Conservation (phyloP, 2,329 filamentous ascomycete species). For the Biscogniauxia sp. region DNA sequence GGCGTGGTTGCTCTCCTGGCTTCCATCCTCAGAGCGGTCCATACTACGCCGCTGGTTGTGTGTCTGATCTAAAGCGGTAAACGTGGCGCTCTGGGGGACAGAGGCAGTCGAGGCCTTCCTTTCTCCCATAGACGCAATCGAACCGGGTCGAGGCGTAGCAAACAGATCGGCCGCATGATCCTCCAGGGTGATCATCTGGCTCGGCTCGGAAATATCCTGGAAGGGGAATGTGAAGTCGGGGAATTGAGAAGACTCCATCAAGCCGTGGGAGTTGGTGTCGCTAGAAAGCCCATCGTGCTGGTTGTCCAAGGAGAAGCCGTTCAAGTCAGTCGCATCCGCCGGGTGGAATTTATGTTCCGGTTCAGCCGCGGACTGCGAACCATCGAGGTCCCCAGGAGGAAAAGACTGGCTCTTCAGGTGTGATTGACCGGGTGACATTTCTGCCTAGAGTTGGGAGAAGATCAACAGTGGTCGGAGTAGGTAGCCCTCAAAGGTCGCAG, state of each 20-base stretch:
- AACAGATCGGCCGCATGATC: constrained; percentile 35
- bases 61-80: constrained; percentile 24
- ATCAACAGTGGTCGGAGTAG: constrained; percentile 27
- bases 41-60: constrained; percentile 24
- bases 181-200: constrained; percentile 41
- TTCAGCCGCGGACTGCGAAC: constrained; percentile 32
- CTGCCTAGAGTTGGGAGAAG: constrained; percentile 21
- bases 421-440: constrained; percentile 41
- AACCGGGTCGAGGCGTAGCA: constrained; percentile 26
- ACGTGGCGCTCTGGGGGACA: constrained; percentile 35
- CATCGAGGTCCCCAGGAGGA: constrained; percentile 34
- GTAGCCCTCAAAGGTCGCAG: constrained; percentile 14
- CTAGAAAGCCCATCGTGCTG: constrained; percentile 33
- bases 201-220: constrained; percentile 41
- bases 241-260: constrained; percentile 50
- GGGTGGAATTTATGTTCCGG: constrained; percentile 30
- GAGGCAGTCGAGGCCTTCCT: constrained; percentile 38
- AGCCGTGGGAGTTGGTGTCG: constrained; percentile 31
- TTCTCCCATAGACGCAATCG: constrained; percentile 37
- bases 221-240: constrained; percentile 54
- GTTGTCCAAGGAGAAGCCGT: constrained; percentile 37
- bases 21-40: constrained; percentile 46
- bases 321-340: constrained; percentile 33
- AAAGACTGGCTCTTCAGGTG: constrained; percentile 34
- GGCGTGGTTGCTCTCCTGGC: constrained; percentile 42